Base-by-base conservation (phyloP, 192 early-diverging fungal genomes). In the Haplosporangium gracile region DNA sequence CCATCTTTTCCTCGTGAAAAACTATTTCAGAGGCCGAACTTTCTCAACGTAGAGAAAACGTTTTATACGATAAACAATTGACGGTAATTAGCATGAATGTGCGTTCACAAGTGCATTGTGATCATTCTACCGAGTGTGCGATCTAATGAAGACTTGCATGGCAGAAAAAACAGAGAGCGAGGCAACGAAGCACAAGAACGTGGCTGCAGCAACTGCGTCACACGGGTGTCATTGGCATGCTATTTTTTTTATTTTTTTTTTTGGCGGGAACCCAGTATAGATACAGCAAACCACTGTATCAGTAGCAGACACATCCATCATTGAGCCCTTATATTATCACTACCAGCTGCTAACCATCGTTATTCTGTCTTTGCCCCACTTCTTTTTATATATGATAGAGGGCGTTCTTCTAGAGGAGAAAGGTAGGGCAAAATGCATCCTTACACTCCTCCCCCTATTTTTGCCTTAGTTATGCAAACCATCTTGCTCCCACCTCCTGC, bases 341-440 rank as follows among this genome's bases (percentile, higher is more conserved):
- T 42, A 70, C 15, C 7, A 9, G 38, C 69, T 24, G 8, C 69
- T 45, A 36, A 43, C 22, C 39, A 47, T 51, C 68, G 63, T 4
- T 7, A 47, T 70, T 63, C 11, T 57, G 49, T 63, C 24, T 77
- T 53, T 75, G 15, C 39, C 51, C 43, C 10, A 36, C 18, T 15
- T 43, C 16, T 38, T 22, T 38, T 34, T 5, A 9, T 36, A 29
- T 57, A 15, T 45, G 24, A 29, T 68, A 92, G 92, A 91, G 82
- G 92, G 89, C 42, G 88, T 92, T 32, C 87, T 87, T 76, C 78
- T 88, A 29, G 92, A 92, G 63, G 92, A 92, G 47, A 89, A 91
- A 83, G 88, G 88, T 89, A 79, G 57, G 38, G 11, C 42, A 69
- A 38, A 70, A 43, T 38, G 26, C 57, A 42, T 34, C 76, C 2